Evolutionary conservation across 768 basidiomycete species (phyloP), one percentile per base, ranked within the genome.

Genomic region (Hirschioporus abietinus): DNA sequence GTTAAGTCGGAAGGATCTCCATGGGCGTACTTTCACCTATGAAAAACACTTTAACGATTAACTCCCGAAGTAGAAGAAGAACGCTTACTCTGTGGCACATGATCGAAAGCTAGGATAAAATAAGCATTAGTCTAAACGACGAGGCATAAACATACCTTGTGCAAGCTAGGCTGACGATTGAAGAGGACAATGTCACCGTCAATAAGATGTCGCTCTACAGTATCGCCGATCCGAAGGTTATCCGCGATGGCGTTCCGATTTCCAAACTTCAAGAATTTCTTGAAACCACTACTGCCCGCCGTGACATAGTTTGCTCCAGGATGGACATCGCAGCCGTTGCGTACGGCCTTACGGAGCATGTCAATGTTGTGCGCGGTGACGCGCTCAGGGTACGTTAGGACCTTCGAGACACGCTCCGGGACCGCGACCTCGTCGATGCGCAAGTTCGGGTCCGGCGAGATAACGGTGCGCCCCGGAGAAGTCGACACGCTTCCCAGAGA

Each of bases 361-460:
- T 90, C 88, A 66, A 98, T 88, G 74, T 99, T 99, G 77, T 98
- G 91, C 7, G 85, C 76, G 1, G 96, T 98, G 27, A 97, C 97
- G 57, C 95, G 87, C 74, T 98, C 96, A 0, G 97, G 97, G 75
- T 96, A 99, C 7, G 97, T 99, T 68, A 99, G 78, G 64, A 97
- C 86, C 77, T 95, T 93, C 12, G 96, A 93, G 12, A 99, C 93
- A 59, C 94, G 90, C 76, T 96, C 92, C 0, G 97, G 97, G 0
- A 99, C 92, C 20, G 97, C 97, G 12, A 99, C 95, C 79, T 99
- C 96, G 75, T 99, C 97, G 73, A 99, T 97, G 63, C 94, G 89
- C 69, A 99, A 80, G 74, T 99, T 99, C n/a, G 97, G 97, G 77
- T 99, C 97, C 0, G 97, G 97, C 1, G 95, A 96, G 73, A 99